Base-by-base conservation (phyloP, 2,329 filamentous ascomycete genomes). In the Botrytis sinoallii region DNA sequence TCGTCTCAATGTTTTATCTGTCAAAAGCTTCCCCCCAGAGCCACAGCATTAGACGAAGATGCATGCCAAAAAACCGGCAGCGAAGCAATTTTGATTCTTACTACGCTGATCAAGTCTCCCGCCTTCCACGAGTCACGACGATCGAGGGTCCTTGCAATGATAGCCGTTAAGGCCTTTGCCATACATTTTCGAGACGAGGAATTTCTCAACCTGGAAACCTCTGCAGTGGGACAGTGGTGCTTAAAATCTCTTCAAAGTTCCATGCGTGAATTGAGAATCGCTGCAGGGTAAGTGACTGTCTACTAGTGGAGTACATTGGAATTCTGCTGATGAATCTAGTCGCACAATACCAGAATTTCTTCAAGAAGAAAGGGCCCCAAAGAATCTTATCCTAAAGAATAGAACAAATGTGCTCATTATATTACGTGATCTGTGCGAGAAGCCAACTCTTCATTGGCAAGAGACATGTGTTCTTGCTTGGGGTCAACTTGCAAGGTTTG, bases 391-490 rank as follows among this genome's bases (percentile, higher is more conserved):
- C 8, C 82, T 85, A 52, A 87, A 85, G 72, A 96, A 98, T 78
- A 88, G 93, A 73, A 87, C 91, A 68, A 88, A 89, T 73, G 88
- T 89, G 1, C 85, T 98, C 10, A 88, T 91, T 44, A 88, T 93
- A 77, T 84, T 98, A 16, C 91, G 90, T 76, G 88, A 86, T 6
- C 85, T 97, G 18, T 93, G 92, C 0, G 91, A 93, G 65, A 91
- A 90, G 73, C 88, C 90, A 71, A 85, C 89, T 12, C 83, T 90
- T 8, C 86, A 90, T 74, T 84, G 95, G 63, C 91, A 94, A 69
- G 95, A 98, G 82, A 95, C 93, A 29, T 91, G 93, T 76, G 91
- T 98, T 73, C 85, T 96, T 83, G 92, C 93, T 22, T 94, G 95
- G 88, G 92, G 92, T n/a, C 91, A 94, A 79, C 86, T 97, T 67